Percentiles rank a stretch among this genome's conserved stretches.
Conservation (phyloP, 441 rosid species). For the Euphorbia schlechtendalii region DNA sequence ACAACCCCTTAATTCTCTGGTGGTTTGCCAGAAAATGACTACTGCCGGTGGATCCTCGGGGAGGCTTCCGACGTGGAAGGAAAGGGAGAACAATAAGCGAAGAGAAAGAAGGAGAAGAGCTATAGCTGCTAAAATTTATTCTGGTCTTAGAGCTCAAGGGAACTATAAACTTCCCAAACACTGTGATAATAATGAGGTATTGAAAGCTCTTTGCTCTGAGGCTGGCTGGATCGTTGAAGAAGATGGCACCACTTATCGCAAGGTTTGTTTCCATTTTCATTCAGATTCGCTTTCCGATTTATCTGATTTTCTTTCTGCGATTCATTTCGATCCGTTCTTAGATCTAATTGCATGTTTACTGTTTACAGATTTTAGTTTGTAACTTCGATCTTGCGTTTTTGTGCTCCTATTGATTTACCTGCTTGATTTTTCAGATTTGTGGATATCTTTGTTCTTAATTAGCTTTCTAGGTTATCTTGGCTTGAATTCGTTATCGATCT, state of each 20-base stretch:
- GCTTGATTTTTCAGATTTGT: neutral
- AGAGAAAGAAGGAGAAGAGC: constrained; percentile 94
- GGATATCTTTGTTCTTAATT: neutral
- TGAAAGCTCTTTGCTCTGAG: constrained; percentile 86
- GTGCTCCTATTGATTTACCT: neutral
- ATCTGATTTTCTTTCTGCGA: neutral
- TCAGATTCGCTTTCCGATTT: neutral
- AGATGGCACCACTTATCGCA: constrained; percentile 92
- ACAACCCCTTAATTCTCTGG: neutral
- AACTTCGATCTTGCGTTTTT: constrained; percentile 7
- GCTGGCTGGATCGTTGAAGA: constrained; percentile 94
- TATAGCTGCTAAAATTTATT: constrained; percentile 80
- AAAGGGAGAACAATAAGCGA: constrained; percentile 88
- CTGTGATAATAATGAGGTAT: constrained; percentile 94
- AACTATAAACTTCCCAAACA: constrained; percentile 90
- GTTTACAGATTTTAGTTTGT: neutral
- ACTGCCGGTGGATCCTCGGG: constrained; percentile 56
- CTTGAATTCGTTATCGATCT: constrained; percentile 6
- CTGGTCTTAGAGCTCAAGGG: constrained; percentile 85
- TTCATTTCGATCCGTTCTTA: constrained; percentile 1
- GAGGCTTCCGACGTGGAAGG: constrained; percentile 86
- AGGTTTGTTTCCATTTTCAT: constrained; percentile 35
- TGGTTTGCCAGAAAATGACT: constrained; percentile 39
- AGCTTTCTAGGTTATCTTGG: neutral
- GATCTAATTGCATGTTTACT: constrained; percentile 19